A percentile compares a stretch with the other conserved stretches of the same genome.
Evolutionary conservation across 23 red algal species (phyloP).

Genomic region (Gracilaria caudata): DNA sequence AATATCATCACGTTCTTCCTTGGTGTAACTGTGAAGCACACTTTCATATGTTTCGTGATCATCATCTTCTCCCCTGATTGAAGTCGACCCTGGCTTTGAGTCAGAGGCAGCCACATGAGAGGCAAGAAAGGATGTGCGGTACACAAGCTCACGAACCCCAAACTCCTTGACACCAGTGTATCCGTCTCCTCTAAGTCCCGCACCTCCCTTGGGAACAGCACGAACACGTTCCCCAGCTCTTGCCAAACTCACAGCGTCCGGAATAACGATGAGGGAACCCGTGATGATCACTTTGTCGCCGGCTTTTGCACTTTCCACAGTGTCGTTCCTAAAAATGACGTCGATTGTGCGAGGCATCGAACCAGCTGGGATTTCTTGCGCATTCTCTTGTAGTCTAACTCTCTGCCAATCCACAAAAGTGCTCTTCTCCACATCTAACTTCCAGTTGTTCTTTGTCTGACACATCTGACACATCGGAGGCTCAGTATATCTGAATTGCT

Average conservation of each 20-base stretch:
- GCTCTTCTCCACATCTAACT: conserved; percentile 80
- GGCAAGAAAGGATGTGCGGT: conserved; percentile 90
- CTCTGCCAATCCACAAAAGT: conserved; percentile 97
- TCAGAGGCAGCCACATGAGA: conserved; percentile 81
- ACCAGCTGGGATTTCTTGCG: conserved; percentile 96
- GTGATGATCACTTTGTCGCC: conserved; percentile 91
- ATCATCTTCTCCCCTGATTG: conserved; percentile 52
- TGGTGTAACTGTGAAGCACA: conserved; percentile 82
- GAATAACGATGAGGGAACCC: conserved; percentile 93
- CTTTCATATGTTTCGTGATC: conserved; percentile 82
- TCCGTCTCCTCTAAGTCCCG: conserved; percentile 69
- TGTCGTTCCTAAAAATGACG: conserved; percentile 97
- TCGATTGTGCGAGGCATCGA: conserved; percentile 97
- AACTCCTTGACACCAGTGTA: conserved; percentile 90
- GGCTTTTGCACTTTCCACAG: conserved; percentile 95
- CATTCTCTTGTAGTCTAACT: conserved; percentile 89
- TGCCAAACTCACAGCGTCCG: conserved; percentile 89
- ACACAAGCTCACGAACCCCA: conserved; percentile 94
- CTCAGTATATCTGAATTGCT: conserved; percentile 98
- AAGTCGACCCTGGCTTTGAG: conserved; percentile 39
- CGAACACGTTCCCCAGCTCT: conserved; percentile 89
- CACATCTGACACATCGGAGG: conserved; percentile 88
- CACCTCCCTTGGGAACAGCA: conserved; percentile 52
- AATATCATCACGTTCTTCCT: conserved; percentile 92
- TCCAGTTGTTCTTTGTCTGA: conserved; percentile 86